phyloP scores from a whole-genome alignment of 192 early-diverging fungal species.

The Backusella macrospora region DNA sequence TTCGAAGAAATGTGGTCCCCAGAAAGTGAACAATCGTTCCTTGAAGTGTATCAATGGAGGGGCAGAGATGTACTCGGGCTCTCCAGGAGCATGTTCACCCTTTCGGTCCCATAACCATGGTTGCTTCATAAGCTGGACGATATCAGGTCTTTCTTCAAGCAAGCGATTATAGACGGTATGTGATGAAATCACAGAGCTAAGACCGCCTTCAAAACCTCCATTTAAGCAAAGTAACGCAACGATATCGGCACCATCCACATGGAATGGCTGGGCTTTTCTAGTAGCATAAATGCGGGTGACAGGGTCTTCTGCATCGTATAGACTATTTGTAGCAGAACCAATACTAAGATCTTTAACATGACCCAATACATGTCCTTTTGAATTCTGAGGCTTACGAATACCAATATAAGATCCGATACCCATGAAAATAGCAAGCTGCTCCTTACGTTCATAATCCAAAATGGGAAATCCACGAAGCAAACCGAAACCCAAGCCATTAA shows the following conservation, averaged over 20 bases:
- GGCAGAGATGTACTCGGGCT: conserved; percentile 21
- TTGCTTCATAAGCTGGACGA: conserved; percentile 32
- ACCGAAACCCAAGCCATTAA: conserved; percentile 33
- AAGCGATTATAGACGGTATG: conserved; percentile 45
- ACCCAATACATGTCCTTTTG: conserved; percentile 39
- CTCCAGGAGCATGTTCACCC: conserved; percentile 29
- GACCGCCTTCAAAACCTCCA: conserved; percentile 34
- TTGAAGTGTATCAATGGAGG: conserved; percentile 33
- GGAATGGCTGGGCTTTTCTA: conserved; percentile 45
- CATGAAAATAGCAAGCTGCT: conserved; percentile 40
- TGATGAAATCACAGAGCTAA: conserved; percentile 40
- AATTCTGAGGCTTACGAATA: conserved; percentile 35
- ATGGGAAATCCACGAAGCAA: conserved; percentile 37
- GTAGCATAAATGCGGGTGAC: conserved; percentile 44
- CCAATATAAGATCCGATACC: conserved; percentile 46
- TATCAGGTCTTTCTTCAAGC: conserved; percentile 30
- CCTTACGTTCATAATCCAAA: conserved; percentile 21
- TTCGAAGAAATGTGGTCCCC: conserved; percentile 42
- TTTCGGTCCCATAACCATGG: conserved; percentile 46
- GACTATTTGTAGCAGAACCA: conserved; percentile 31
- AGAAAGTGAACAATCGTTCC: conserved; percentile 40
- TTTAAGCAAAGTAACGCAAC: conserved; percentile 39
- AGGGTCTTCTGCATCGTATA: conserved; percentile 35
- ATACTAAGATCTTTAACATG: conserved; percentile 41
- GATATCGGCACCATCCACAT: conserved; percentile 41